Percentiles rank a stretch among this genome's conserved stretches.
Evolutionary conservation across 805 yeast genomes (phyloP).

Genomic region (Hanseniaspora nectarophila): DNA sequence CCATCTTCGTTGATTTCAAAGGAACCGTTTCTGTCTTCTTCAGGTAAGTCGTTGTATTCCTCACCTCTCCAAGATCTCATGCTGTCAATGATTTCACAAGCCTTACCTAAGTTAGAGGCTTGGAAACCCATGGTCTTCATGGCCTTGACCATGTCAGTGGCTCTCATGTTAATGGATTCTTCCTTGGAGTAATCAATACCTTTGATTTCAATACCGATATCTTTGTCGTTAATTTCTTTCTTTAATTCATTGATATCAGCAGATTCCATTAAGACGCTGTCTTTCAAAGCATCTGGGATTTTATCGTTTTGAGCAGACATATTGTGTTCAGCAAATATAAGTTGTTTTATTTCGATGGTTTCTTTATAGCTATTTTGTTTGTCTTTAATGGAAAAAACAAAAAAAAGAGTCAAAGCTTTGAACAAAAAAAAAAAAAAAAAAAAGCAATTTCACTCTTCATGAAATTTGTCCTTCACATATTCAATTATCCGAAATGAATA

Average conservation of each 20-base stretch:
- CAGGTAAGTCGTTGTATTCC: conserved; percentile 54
- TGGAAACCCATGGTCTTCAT: conserved; percentile 98
- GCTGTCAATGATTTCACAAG: conserved; percentile 82
- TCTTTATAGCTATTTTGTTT: background rate
- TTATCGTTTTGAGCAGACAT: conserved; percentile 30
- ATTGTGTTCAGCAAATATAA: conserved; percentile 16
- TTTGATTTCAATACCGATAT: conserved; percentile 54
- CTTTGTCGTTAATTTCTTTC: conserved; percentile 38
- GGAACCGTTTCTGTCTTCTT: conserved; percentile 59
- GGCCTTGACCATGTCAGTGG: conserved; percentile 61
- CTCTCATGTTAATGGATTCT: conserved; percentile 63
- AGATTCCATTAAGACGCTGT: conserved; percentile 81
- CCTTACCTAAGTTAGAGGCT: conserved; percentile 73
- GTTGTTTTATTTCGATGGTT: too few species aligned
- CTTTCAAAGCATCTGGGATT: conserved; percentile 66
- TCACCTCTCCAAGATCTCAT: conserved; percentile 93
- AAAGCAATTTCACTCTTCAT: background rate
- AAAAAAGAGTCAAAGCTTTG: background rate
- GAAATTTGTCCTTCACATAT: background rate
- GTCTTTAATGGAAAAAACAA: background rate
- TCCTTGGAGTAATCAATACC: conserved; percentile 85
- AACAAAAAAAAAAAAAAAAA: background rate
- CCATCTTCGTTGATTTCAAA: conserved; percentile 42
- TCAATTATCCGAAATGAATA: background rate
- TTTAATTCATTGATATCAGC: conserved; percentile 43